phyloP scores from a whole-genome alignment of 148 eudicot genomes.

The Chenopodium album region DNA sequence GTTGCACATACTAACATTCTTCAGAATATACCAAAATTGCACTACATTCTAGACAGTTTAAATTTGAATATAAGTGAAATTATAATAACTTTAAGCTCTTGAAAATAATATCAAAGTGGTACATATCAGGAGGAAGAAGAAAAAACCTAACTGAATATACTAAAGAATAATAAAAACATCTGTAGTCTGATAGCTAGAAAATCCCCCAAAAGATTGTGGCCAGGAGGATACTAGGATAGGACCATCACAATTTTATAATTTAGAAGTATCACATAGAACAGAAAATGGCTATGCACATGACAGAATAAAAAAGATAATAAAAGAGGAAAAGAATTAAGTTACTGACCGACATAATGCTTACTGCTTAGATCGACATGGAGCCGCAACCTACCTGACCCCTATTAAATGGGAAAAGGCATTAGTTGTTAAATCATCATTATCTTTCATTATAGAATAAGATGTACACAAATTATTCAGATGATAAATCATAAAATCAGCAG shows the following conservation, averaged over 20 bases:
- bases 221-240: neutral
- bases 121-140: neutral
- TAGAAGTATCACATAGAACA: constrained; percentile 2
- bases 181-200: neutral
- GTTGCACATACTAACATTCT: neutral
- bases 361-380: constrained; percentile 30
- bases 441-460: constrained; percentile 11
- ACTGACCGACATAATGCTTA: constrained; percentile 19
- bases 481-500: constrained; percentile 18
- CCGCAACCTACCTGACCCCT: constrained; percentile 35
- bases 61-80: neutral
- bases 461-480: neutral
- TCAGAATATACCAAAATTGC: neutral
- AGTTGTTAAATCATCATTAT: constrained; percentile 15
- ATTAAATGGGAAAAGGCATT: constrained; percentile 26
- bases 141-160: neutral
- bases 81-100: neutral
- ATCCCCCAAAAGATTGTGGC: neutral
- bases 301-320: neutral
- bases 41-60: neutral
- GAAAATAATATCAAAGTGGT: neutral
- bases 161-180: neutral
- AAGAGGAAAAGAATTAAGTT: neutral
- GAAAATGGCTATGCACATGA: constrained; percentile 19
- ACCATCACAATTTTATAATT: neutral